Conservation (phyloP, 2,329 filamentous ascomycete species). For the Alternaria triticina region DNA sequence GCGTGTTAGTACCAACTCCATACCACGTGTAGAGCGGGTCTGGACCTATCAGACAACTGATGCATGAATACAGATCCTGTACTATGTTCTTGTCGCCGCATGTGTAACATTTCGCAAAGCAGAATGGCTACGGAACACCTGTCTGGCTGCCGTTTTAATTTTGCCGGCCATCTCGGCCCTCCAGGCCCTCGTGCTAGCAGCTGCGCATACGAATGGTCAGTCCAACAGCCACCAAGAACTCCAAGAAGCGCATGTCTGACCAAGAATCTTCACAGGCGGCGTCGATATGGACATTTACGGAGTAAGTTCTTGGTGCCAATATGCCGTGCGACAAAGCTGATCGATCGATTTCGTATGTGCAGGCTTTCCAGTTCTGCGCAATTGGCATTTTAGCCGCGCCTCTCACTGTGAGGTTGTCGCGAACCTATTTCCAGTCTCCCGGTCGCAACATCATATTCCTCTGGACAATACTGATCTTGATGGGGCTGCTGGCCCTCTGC, state of each 20-base stretch:
- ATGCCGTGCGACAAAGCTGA: not conserved
- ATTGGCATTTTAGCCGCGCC: constrained; percentile 71
- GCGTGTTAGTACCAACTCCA: constrained; percentile 51
- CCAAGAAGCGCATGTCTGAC: constrained; percentile 14
- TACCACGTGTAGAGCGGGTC: not conserved
- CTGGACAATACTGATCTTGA: constrained; percentile 67
- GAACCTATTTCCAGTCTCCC: constrained; percentile 68
- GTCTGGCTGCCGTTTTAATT: constrained; percentile 64
- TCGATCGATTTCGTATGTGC: not conserved
- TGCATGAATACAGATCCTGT: constrained; percentile 50
- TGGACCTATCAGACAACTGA: constrained; percentile 14
- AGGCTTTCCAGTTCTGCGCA: constrained; percentile 69
- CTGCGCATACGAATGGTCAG: constrained; percentile 65
- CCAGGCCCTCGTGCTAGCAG: constrained; percentile 67
- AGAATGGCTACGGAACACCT: constrained; percentile 68
- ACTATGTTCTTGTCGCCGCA: constrained; percentile 67
- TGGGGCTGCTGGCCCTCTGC: constrained; percentile 66
- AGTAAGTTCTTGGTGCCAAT: not conserved
- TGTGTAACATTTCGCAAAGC: constrained; percentile 67
- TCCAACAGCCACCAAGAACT: constrained; percentile 8
- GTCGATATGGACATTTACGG: constrained; percentile 74
- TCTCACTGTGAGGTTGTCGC: constrained; percentile 65
- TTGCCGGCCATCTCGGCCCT: constrained; percentile 69
- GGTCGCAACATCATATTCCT: constrained; percentile 71
- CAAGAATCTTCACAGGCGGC: constrained; percentile 53